Base-by-base conservation (phyloP, 257 asterid genomes). In the Thymus quinquecostatus region DNA sequence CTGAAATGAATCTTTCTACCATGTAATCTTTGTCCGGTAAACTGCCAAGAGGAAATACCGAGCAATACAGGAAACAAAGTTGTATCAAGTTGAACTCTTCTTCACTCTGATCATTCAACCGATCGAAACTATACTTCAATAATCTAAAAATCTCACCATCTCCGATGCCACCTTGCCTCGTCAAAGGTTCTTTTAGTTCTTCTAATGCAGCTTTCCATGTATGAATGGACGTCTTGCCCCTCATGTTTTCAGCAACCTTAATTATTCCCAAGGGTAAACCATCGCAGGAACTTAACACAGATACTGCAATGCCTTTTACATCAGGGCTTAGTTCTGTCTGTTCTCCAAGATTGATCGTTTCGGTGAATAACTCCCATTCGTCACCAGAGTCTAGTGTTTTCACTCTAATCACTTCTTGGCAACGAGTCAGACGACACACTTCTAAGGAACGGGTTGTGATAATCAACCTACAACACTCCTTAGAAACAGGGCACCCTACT, bases 361-460 rank as follows among this genome's bases (percentile, higher is more conserved):
- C 50, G 10, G 0, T 9, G 50, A 45, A 45, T 45, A 45, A 45
- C 50, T 45, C 10, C 50, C 50, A 10, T 45, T 10, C n/a, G 0
- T 69, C 53, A 2, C 21, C 53, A 4, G 1, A 10, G 3, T 12
- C 0, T 4, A 43, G 74, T 28, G 58, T 60, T 10, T 58, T 58
- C 2, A 70, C 59, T 12, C 1, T 8, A 58, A 70, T 59, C 10
- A 13, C 40, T 32, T 58, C 29, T 59, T 44, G 48, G 28, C 67
- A 70, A 9, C 12, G 45, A 10, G 10, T 45, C 13, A 9, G 50
- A 45, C 6, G 74, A 12, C 66, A 56, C 67, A 36, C 40, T 29
- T 57, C n/a, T 33, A 33, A 33, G 7, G 75, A 70, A 28, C 60
- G 75, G 14, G 27, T 44, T 4, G 75, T 70, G 3, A 70, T 44